Percentiles rank a stretch among this genome's conserved stretches.
These are phyloP conservation scores for Ustilago sp. DNA, from an alignment of 1,284 basidiomycete genomes.

Conservation along the genomic window DNA sequence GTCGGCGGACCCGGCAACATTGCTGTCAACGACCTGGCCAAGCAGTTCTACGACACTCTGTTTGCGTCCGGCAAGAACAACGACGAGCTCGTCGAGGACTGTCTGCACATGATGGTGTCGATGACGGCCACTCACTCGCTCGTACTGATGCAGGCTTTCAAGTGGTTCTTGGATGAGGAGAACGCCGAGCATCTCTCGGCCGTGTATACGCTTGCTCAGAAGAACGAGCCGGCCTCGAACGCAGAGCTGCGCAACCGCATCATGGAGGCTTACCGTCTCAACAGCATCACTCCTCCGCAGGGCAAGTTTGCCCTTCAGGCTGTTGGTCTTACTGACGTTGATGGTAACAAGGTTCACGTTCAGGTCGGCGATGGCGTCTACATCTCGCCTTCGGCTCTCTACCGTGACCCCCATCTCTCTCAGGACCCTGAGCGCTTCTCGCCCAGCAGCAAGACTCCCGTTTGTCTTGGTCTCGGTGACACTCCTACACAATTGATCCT, in stretches of 20 bases:
- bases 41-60: conserved; percentile 48
- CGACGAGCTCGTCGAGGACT: conserved; percentile 46
- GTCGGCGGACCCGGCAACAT: conserved; percentile 53
- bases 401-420: conserved; percentile 40
- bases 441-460: conserved; percentile 20
- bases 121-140: conserved; percentile 45
- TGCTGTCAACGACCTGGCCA: conserved; percentile 35
- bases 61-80: conserved; percentile 44
- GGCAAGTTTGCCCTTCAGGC: conserved; percentile 40
- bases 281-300: conserved; percentile 39
- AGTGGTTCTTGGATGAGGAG: conserved; percentile 44
- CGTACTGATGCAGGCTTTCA: conserved; percentile 44
- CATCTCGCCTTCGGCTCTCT: conserved; percentile 42
- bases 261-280: conserved; percentile 49
- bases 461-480: conserved; percentile 50
- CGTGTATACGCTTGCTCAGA: conserved; percentile 37
- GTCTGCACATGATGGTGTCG: conserved; percentile 50
- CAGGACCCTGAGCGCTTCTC: conserved; percentile 33
- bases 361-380: conserved; percentile 45
- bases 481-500: conserved; percentile 39
- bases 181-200: conserved; percentile 29
- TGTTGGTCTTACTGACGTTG: conserved; percentile 29
- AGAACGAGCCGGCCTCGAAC: conserved; percentile 33
- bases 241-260: conserved; percentile 39
- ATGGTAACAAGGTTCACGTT: conserved; percentile 30